Evolutionary conservation across 2,329 filamentous ascomycete genomes (phyloP).

Genomic region (Diaporthe capsici): DNA sequence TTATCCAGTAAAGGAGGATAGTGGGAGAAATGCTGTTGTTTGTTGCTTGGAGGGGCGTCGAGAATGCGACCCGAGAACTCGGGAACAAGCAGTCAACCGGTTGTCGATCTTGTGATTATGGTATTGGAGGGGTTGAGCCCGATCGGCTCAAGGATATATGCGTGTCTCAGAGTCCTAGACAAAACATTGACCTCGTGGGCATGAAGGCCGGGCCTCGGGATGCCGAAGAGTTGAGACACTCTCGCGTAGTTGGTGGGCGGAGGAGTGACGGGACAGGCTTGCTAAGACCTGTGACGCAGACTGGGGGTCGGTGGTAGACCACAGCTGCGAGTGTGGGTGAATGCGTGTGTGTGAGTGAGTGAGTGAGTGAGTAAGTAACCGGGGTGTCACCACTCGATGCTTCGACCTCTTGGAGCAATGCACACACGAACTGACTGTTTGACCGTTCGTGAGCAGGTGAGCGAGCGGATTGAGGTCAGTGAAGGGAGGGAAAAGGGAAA

Average conservation of each 20-base stretch:
- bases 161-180: conserved; percentile 40
- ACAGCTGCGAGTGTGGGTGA: neutral
- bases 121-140: conserved; percentile 45
- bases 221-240: conserved; percentile 39
- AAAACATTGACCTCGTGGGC: conserved; percentile 37
- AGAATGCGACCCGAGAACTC: conserved; percentile 26
- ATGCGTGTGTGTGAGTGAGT: too few species aligned
- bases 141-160: conserved; percentile 33
- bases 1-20: neutral
- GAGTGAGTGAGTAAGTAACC: neutral
- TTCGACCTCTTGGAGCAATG: neutral
- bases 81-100: neutral
- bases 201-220: conserved; percentile 26
- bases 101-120: conserved; percentile 40
- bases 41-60: conserved; percentile 10
- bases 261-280: conserved; percentile 26
- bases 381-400: neutral
- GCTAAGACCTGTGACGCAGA: conserved; percentile 26
- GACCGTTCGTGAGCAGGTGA: neutral
- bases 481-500: neutral
- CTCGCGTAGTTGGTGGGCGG: conserved; percentile 35
- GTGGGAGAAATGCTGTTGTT: neutral
- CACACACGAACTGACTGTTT: neutral
- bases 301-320: neutral
- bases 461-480: neutral